A percentile compares a stretch with the other conserved stretches of the same genome.
Conservation (phyloP, 2,329 filamentous ascomycete genomes). For the Byssochlamys sp. region DNA sequence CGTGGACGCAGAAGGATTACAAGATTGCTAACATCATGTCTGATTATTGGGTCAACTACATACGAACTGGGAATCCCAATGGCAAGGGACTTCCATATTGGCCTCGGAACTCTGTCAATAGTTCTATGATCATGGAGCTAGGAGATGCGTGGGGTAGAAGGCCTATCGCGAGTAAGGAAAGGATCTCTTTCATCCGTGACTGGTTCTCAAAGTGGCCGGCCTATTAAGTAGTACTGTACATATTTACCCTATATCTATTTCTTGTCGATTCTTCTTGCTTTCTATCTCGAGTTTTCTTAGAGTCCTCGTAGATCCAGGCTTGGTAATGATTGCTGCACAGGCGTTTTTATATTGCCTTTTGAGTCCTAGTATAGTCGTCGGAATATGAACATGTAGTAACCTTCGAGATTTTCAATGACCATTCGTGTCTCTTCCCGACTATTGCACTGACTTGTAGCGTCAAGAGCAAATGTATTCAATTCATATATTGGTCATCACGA, state of each 20-base stretch:
- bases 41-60: slow-evolving; percentile 27
- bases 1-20: slow-evolving; percentile 18
- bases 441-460: no score
- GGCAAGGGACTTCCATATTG: slow-evolving; percentile 32
- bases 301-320: no score
- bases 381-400: no score
- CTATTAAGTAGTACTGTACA: neutral
- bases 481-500: neutral
- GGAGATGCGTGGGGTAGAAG: slow-evolving; percentile 6
- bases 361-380: no score
- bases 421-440: no score
- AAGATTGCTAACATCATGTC: slow-evolving; percentile 15
- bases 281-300: no score
- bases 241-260: no score
- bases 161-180: neutral
- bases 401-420: no score
- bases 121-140: slow-evolving; percentile 7
- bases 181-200: neutral
- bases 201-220: neutral
- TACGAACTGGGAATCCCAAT: slow-evolving; percentile 23
- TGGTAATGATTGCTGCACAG: no score
- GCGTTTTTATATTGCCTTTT: no score
- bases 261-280: no score
- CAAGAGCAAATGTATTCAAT: no score
- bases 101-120: slow-evolving; percentile 11